A percentile compares a stretch with the other conserved stretches of the same genome.
phyloP scores from a whole-genome alignment of 768 basidiomycete species.

The Lactarius deliciosus region DNA sequence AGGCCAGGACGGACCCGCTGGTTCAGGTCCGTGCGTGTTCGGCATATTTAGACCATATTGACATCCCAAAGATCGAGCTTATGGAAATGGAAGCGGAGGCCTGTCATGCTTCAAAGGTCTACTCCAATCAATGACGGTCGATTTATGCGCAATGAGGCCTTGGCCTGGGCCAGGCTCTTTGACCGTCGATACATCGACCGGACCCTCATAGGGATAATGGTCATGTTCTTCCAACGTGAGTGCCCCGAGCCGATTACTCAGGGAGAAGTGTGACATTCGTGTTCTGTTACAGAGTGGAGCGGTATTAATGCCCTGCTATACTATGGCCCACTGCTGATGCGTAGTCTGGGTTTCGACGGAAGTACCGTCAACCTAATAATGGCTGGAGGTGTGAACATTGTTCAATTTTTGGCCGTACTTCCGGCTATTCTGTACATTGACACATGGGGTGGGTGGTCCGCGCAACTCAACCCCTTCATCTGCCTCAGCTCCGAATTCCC shows the following conservation, averaged over 20 bases:
- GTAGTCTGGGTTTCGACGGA: slow-evolving; percentile 59
- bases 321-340: slow-evolving; percentile 74
- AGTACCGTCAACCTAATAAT: slow-evolving; percentile 62
- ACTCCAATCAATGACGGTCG: slow-evolving; percentile 32
- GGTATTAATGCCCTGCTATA: slow-evolving; percentile 85
- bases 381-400: slow-evolving; percentile 75
- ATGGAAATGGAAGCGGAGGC: slow-evolving; percentile 75
- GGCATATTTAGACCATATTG: background rate
- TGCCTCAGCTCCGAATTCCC: background rate
- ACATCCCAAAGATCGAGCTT: slow-evolving; percentile 55
- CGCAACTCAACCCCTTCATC: background rate
- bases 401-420: slow-evolving; percentile 73
- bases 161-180: slow-evolving; percentile 60
- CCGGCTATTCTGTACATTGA: slow-evolving; percentile 76
- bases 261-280: background rate
- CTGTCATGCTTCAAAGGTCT: slow-evolving; percentile 47
- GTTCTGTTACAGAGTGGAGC: slow-evolving; percentile 62
- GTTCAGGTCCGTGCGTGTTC: slow-evolving; percentile 42
- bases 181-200: slow-evolving; percentile 52
- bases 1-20: slow-evolving; percentile 50
- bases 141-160: slow-evolving; percentile 35
- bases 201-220: slow-evolving; percentile 66
- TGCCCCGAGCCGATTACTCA: slow-evolving; percentile 15
- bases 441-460: slow-evolving; percentile 43
- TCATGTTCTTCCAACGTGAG: slow-evolving; percentile 85